Evolutionary conservation across 352 stramenopile genomes (phyloP).

Genomic region (Globisporangium sylvaticum): DNA sequence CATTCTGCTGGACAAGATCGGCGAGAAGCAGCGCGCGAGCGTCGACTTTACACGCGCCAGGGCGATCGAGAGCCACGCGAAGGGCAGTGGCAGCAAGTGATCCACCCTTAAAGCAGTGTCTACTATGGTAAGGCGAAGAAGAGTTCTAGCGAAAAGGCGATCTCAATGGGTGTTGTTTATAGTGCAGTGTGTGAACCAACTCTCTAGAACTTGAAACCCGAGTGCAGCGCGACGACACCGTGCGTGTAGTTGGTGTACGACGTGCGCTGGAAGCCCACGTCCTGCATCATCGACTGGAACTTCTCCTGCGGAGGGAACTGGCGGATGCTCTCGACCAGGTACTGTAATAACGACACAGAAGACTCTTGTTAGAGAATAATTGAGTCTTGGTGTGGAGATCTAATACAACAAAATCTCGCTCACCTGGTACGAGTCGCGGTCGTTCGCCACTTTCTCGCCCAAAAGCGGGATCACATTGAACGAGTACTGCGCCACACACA

Average conservation of each 20-base stretch:
- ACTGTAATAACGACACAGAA: conserved; percentile 43
- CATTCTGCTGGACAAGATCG: conserved; percentile 76
- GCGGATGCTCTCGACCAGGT: conserved; percentile 99
- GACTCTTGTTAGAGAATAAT: background rate
- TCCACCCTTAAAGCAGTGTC: background rate
- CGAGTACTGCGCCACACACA: conserved; percentile 84
- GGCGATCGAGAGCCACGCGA: conserved; percentile 2
- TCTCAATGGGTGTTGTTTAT: background rate
- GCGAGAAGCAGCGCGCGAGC: conserved; percentile 33
- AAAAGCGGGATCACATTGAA: conserved; percentile 97
- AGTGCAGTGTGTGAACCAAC: background rate
- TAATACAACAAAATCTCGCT: background rate
- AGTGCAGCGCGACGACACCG: conserved; percentile 97
- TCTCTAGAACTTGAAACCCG: conserved; percentile 92
- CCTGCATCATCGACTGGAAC: conserved; percentile 92
- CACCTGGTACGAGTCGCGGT: conserved; percentile 96
- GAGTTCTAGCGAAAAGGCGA: background rate
- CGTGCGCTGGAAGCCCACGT: conserved; percentile 91
- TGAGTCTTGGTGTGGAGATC: background rate
- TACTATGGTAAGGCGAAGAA: background rate
- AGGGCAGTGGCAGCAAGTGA: background rate
- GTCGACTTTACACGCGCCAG: conserved; percentile 32
- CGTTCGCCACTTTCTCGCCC: conserved; percentile 93
- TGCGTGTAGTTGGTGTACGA: conserved; percentile 96
- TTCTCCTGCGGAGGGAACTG: conserved; percentile 97